Evolutionary conservation across 1,284 basidiomycete species (phyloP), one percentile per base, ranked within the genome.

Genomic region (Marasmius oreades): DNA sequence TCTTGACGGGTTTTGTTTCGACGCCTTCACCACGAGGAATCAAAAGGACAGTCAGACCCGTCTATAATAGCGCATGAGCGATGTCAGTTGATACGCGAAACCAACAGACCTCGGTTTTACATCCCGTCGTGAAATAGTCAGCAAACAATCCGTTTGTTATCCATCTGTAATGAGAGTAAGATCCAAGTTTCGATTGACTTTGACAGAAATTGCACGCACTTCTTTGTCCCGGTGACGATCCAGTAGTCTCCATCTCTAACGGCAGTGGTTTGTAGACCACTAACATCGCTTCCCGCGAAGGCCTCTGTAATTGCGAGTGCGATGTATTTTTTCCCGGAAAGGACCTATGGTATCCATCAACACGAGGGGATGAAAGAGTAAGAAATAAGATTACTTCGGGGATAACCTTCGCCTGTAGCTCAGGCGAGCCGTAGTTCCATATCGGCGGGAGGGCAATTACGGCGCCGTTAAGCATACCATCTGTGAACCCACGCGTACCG

Each of bases 241-340:
- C 91, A 94, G 50, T 85, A 73, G 58, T 90, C 86, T 11, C 94
- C 95, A 65, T 98, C 94, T 36, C 76, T 77, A 53, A 83, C 83
- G 2, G 96, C 96, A 1, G 85, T 89, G 5, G 93, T 96, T 69
- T 90, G 86, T 45, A 95, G 67, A 5, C 92, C 91, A 48, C 84
- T 74, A 1, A 98, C 95, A 66, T 98, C 95, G 53, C 90, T 93
- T n/a, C 95, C 96, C 8, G 95, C 96, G 66, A 92, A 94, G 1
- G 88, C 87, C 70, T 91, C 88, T 53, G 80, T 84, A 62, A 91
- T 86, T 2, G 88, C 88, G 33, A 91, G 73, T 3, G 85, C 85
- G 52, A 90, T 80, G 61, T 81, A 88, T 67, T 93, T 95, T 70
- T 90, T 91, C 18, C 93, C 96, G 1, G 79, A 77, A 20, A 99